A percentile compares a stretch with the other conserved stretches of the same genome.
These are phyloP conservation scores for Saccharomyces hybrid DNA, from an alignment of 1,139 yeast species.

Conservation along the genomic window DNA sequence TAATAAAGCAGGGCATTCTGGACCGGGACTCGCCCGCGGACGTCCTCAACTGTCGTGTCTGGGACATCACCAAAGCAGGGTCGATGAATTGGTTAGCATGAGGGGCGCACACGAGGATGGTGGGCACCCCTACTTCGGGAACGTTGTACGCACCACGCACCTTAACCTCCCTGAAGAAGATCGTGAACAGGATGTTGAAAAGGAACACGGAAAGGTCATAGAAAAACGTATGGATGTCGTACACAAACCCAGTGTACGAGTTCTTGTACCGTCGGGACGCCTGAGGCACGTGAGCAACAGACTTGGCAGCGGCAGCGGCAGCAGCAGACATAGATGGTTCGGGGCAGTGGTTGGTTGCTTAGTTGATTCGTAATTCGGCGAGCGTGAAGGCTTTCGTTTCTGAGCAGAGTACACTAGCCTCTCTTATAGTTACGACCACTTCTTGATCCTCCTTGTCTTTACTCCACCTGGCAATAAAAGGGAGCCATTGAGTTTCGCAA, in stretches of 20 bases:
- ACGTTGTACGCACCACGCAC: slow-evolving; percentile 62
- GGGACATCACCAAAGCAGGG: slow-evolving; percentile 54
- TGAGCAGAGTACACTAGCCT: too few species aligned
- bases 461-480: neutral
- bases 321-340: neutral
- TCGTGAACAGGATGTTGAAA: slow-evolving; percentile 16
- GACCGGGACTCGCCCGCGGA: slow-evolving; percentile 15
- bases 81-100: slow-evolving; percentile 79
- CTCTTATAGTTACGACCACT: neutral
- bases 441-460: neutral
- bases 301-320: neutral
- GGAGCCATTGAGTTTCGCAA: neutral
- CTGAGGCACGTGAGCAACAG: slow-evolving; percentile 9
- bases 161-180: slow-evolving; percentile 61
- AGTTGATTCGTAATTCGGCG: neutral
- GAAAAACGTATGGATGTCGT: slow-evolving; percentile 11
- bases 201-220: slow-evolving; percentile 17
- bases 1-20: slow-evolving; percentile 47
- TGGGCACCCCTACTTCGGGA: slow-evolving; percentile 54
- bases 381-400: too few species aligned
- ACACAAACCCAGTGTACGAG: slow-evolving; percentile 11
- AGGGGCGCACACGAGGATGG: slow-evolving; percentile 71
- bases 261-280: slow-evolving; percentile 7
- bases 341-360: neutral
- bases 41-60: slow-evolving; percentile 34